Base-by-base conservation (phyloP, 163 green algal species). In the Prototheca stagnorum region DNA sequence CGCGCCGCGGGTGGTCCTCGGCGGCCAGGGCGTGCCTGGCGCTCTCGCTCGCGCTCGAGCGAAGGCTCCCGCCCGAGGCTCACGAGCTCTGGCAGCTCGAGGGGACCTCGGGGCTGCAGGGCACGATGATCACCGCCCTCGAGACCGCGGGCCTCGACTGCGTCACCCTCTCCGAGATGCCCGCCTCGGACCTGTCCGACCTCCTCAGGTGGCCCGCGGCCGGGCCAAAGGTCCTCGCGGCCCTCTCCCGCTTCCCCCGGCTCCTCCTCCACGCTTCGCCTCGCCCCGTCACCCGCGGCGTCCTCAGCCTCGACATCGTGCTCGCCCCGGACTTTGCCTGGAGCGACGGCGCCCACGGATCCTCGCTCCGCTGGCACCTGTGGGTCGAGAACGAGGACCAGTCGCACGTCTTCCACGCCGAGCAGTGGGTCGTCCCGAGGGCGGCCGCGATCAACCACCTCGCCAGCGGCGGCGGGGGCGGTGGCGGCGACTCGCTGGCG, bases 21-120 rank as follows among this genome's bases (percentile, higher is more conserved):
- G 69, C 84, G 19, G 64, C 82, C 5, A 76, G 81, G 25, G 48
- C 73, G 14, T 67, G 81, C 27, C 76, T 97, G 23, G 67, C 67
- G 11, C 41, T 90, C n/a, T 79, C 60, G 69, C 92, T 90, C 62
- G 64, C 63, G 31, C 64, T 93, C 55, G 82, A 93, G 68, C 54
- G 62, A 59, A 65, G 72, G 20, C 57, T 86, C 55, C 90, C 79
- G 80, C 68, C 60, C 2, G 50, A 86, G 20, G 61, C 84, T 53
- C 86, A 94, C 63, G 69, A 80, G 2, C 70, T 98, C 47, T 72
- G 82, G 7, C 88, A 96, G 76, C 88, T 95, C 61, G 76, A 87
- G 35, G 35, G n/a, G 27, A 31, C 29, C n/a, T 68, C 86, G 21
- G 49, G 59, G 16, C 57, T 56, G 20, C 74, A 94, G 60, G n/a